Percentiles rank a stretch among this genome's conserved stretches.
Evolutionary conservation across 441 rosid species (phyloP).

Genomic region (Theobroma grandiflorum): DNA sequence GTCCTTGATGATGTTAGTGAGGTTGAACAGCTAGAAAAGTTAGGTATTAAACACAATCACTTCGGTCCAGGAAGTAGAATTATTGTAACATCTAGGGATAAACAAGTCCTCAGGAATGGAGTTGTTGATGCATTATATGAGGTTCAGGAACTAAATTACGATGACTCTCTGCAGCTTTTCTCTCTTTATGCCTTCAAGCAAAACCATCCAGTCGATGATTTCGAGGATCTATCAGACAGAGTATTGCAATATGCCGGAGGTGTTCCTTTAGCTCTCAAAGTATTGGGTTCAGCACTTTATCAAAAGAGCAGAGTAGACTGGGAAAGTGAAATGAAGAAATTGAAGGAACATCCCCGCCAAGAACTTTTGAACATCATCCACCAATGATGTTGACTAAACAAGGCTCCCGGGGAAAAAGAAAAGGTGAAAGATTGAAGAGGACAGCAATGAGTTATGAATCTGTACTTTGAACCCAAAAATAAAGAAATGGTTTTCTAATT

Average conservation of each 20-base stretch:
- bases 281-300: conserved; percentile 41
- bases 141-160: neutral
- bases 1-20: conserved; percentile 42
- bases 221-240: conserved; percentile 8
- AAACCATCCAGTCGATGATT: conserved; percentile 8
- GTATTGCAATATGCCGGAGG: conserved; percentile 42
- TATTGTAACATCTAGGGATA: conserved; percentile 42
- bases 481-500: neutral
- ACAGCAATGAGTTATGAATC: neutral
- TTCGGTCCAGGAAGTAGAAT: conserved; percentile 44
- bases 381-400: neutral
- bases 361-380: too few relatives aligned
- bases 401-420: neutral
- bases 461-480: conserved; percentile 4
- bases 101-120: conserved; percentile 29
- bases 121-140: conserved; percentile 25
- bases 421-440: neutral
- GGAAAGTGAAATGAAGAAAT: conserved; percentile 34
- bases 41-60: conserved; percentile 21
- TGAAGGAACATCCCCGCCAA: conserved; percentile 31
- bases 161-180: conserved; percentile 45
- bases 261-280: conserved; percentile 48
- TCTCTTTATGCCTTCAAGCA: conserved; percentile 39
- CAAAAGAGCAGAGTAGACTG: conserved; percentile 32
- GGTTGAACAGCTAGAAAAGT: conserved; percentile 31